Conservation (phyloP, 2,329 filamentous ascomycete genomes). For the Colletotrichum chlorophyti region DNA sequence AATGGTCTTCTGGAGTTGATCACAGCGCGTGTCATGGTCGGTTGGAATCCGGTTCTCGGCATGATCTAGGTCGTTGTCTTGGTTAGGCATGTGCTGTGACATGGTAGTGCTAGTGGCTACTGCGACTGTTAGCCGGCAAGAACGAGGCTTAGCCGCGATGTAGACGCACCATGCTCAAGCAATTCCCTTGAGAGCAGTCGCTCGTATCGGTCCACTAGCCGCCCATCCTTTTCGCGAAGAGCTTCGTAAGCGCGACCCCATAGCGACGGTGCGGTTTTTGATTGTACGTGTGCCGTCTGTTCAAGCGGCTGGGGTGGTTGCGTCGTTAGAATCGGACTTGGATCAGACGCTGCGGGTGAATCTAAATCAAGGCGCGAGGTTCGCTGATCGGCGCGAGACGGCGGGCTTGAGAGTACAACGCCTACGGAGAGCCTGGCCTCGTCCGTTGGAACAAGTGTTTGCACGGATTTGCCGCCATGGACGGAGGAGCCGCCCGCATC, state of each 20-base stretch:
- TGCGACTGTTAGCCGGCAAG: too few relatives aligned
- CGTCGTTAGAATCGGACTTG: not conserved
- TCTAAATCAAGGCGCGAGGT: too few relatives aligned
- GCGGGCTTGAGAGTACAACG: not conserved
- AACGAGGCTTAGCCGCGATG: too few relatives aligned
- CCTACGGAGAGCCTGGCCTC: not conserved
- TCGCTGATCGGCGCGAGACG: too few relatives aligned
- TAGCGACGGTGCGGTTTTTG: not conserved
- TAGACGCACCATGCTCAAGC: not conserved
- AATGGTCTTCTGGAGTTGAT: not conserved
- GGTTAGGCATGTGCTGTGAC: not conserved
- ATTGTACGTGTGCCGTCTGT: not conserved
- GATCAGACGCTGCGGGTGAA: not conserved
- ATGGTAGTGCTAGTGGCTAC: too few relatives aligned
- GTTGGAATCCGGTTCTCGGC: not conserved
- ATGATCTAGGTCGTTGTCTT: not conserved
- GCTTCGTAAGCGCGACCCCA: not conserved
- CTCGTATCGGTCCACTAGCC: not conserved
- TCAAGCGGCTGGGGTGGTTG: not conserved
- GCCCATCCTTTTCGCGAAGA: not conserved
- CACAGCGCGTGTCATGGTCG: not conserved
- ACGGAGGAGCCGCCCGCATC: not conserved
- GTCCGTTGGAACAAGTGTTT: not conserved
- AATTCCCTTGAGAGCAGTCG: not conserved
- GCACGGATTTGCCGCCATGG: not conserved